A percentile compares a stretch with the other conserved stretches of the same genome.
Evolutionary conservation across 805 yeast species (phyloP).

Genomic region (Candida fluviatilis): DNA sequence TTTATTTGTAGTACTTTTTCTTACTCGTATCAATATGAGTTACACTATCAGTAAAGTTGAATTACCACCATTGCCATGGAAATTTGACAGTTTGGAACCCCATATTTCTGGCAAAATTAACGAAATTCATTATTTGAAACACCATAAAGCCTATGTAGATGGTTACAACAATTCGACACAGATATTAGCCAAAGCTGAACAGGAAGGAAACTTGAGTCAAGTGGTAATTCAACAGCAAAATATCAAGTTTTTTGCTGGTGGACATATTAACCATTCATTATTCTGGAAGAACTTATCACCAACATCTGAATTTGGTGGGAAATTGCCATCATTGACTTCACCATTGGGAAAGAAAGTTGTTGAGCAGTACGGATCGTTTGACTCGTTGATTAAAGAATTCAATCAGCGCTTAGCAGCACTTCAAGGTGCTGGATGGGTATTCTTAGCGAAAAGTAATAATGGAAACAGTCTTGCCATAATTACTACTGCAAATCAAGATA

Average conservation of each 20-base stretch:
- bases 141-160: conserved; percentile 87
- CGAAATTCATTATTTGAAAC: conserved; percentile 83
- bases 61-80: conserved; percentile 80
- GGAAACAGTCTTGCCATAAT: conserved; percentile 71
- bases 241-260: conserved; percentile 92
- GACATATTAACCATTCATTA: conserved; percentile 77
- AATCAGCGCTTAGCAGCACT: conserved; percentile 69
- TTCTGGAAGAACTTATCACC: conserved; percentile 92
- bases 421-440: conserved; percentile 97
- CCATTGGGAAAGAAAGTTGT: conserved; percentile 55
- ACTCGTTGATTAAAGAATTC: conserved; percentile 57
- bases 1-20: not conserved
- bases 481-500: conserved; percentile 83
- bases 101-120: conserved; percentile 81
- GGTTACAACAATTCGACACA: conserved; percentile 79
- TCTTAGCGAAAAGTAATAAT: conserved; percentile 76
- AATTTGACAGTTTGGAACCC: conserved; percentile 83
- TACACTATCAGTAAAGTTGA: conserved; percentile 50
- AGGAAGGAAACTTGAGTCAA: conserved; percentile 54
- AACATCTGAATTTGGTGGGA: conserved; percentile 69
- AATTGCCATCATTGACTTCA: conserved; percentile 45
- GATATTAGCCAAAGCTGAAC: conserved; percentile 63
- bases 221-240: conserved; percentile 63
- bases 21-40: not conserved
- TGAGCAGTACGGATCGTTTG: conserved; percentile 68